phyloP scores from a whole-genome alignment of 768 basidiomycete genomes.

The Dacryopinax primogenitus region DNA sequence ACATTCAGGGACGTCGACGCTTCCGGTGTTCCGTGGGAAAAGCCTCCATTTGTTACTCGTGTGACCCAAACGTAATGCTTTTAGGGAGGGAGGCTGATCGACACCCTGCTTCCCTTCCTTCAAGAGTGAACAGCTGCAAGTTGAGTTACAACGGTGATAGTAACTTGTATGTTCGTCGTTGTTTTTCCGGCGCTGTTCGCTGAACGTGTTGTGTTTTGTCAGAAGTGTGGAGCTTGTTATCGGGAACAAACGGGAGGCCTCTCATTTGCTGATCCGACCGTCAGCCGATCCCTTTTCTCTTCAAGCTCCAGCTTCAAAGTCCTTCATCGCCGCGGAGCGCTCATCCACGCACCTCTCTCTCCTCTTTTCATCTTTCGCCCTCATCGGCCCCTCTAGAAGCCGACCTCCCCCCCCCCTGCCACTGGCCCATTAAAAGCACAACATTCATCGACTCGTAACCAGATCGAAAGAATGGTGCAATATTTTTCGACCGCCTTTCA shows the following conservation, averaged over 20 bases:
- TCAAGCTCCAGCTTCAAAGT: not conserved
- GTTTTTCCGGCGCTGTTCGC: not conserved
- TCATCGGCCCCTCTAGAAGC: not conserved
- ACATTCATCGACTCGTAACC: not conserved
- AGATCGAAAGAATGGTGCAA: not conserved
- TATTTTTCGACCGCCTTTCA: slow-evolving; percentile 5
- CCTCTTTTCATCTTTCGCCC: slow-evolving; percentile 1
- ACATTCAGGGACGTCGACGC: not conserved
- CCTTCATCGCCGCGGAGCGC: not conserved
- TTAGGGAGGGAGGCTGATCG: not conserved
- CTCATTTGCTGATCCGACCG: slow-evolving; percentile 1
- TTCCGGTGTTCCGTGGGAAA: not conserved
- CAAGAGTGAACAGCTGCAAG: not conserved
- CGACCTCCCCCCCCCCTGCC: not conserved
- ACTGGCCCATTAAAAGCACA: not conserved
- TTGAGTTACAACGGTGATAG: not conserved
- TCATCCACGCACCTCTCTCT: not conserved
- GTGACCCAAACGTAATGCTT: not conserved
- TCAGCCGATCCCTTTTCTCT: not conserved
- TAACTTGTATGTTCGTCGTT: not conserved
- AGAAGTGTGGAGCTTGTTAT: not conserved
- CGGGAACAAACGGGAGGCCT: slow-evolving; percentile 3
- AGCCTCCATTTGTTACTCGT: not conserved
- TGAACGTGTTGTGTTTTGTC: not conserved
- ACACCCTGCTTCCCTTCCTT: not conserved